These are phyloP conservation scores for Gnaphalium uliginosum DNA, from an alignment of 129 eudicot genomes.

Conservation along the genomic window DNA sequence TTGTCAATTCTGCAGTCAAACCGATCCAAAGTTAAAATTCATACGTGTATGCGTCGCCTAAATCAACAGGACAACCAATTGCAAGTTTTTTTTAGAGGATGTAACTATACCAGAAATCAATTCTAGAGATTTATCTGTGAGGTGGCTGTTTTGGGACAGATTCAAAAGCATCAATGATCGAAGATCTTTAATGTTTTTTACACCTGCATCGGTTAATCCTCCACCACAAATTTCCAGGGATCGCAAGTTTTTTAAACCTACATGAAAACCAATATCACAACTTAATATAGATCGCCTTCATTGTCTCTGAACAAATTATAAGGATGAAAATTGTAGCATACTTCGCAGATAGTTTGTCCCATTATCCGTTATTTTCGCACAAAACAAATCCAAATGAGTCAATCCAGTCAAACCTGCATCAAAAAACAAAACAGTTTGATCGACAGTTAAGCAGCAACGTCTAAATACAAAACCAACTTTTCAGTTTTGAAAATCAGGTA, in stretches of 20 bases:
- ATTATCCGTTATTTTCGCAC: conserved; percentile 81
- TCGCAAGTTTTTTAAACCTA: conserved; percentile 73
- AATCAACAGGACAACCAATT: not conserved
- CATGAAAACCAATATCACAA: conserved; percentile 11
- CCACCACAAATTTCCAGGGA: conserved; percentile 96
- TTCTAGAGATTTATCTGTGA: conserved; percentile 82
- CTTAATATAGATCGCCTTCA: not conserved
- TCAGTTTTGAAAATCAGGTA: not conserved
- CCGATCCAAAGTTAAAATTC: not conserved
- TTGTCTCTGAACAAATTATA: not conserved
- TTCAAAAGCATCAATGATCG: conserved; percentile 68
- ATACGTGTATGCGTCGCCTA: not conserved
- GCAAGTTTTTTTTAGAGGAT: too few species aligned
- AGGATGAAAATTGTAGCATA: conserved; percentile 30
- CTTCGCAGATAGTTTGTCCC: conserved; percentile 69
- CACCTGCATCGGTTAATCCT: conserved; percentile 89
- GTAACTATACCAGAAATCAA: conserved; percentile 77
- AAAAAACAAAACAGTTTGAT: not conserved
- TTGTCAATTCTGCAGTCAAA: conserved; percentile 67
- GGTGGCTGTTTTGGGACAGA: conserved; percentile 80
- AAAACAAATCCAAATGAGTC: conserved; percentile 87
- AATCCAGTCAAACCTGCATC: conserved; percentile 77
- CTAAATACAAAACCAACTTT: too few species aligned
- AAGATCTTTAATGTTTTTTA: conserved; percentile 89
- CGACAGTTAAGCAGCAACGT: not conserved